phyloP scores from a whole-genome alignment of 257 asterid genomes.

The Perilla frutescens region DNA sequence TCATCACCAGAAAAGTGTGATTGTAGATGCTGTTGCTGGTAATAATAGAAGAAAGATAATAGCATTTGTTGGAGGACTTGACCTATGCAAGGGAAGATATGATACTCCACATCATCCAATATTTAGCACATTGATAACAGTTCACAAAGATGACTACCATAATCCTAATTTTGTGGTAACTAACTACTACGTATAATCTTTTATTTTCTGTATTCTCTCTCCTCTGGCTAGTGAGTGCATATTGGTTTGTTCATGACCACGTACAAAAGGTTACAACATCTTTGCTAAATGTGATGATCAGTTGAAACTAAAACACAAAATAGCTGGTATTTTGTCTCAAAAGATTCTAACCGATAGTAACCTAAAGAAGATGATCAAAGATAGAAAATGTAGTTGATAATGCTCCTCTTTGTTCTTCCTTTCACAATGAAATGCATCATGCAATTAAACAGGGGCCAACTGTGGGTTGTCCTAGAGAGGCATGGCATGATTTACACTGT shows the following conservation, averaged over 20 bases:
- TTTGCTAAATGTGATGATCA: not conserved
- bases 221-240: conserved; percentile 3
- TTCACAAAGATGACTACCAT: conserved; percentile 86
- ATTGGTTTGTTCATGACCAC: not conserved
- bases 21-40: conserved; percentile 74
- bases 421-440: conserved; percentile 5
- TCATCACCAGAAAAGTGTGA: conserved; percentile 92
- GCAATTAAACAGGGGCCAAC: conserved; percentile 60
- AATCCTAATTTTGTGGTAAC: conserved; percentile 84
- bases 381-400: not conserved
- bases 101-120: conserved; percentile 81
- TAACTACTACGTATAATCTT: conserved; percentile 37
- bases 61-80: conserved; percentile 94
- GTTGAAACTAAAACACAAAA: not conserved
- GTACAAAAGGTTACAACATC: not conserved
- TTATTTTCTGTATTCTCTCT: not conserved
- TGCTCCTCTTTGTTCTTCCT: not conserved
- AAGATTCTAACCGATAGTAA: too few relatives aligned
- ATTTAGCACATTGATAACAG: conserved; percentile 65
- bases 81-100: conserved; percentile 87
- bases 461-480: conserved; percentile 84
- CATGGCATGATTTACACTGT: conserved; percentile 94
- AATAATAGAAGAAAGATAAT: conserved; percentile 60
- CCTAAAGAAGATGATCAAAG: too few relatives aligned
- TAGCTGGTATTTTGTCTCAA: too few relatives aligned